phyloP scores from a whole-genome alignment of 2,329 filamentous ascomycete species.

The Sphaerulina vaccinii region DNA sequence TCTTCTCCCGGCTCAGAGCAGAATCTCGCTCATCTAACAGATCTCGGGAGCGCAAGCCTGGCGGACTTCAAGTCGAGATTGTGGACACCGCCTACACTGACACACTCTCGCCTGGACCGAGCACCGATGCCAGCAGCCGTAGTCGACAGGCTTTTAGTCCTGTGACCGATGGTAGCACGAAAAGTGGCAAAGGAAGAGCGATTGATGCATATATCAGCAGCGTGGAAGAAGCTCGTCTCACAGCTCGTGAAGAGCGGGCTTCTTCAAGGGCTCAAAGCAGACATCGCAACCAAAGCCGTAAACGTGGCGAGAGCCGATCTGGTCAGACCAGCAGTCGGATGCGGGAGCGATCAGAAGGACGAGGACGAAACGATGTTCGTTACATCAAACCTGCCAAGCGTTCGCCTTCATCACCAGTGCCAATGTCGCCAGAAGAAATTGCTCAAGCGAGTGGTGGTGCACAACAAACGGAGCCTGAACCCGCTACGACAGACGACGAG shows the following conservation, averaged over 20 bases:
- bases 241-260: constrained; percentile 41
- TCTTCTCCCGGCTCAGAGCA: constrained; percentile 62
- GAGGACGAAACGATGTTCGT: constrained; percentile 64
- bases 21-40: constrained; percentile 63
- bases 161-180: constrained; percentile 50
- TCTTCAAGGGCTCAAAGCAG: constrained; percentile 33
- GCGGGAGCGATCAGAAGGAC: constrained; percentile 60
- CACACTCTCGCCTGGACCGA: constrained; percentile 26
- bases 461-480: constrained; percentile 43
- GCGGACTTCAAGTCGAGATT: constrained; percentile 58
- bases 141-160: constrained; percentile 44
- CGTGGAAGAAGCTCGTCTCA: constrained; percentile 64
- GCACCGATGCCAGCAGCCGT: constrained; percentile 16
- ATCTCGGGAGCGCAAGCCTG: constrained; percentile 75
- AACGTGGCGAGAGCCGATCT: constrained; percentile 40
- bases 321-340: constrained; percentile 46
- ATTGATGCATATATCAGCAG: constrained; percentile 85
- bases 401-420: constrained; percentile 86
- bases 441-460: constrained; percentile 33
- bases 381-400: constrained; percentile 75
- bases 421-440: constrained; percentile 87
- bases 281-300: constrained; percentile 51
- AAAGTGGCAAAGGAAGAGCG: constrained; percentile 61
- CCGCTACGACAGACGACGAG: constrained; percentile 51
- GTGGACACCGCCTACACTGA: constrained; percentile 44